phyloP scores from a whole-genome alignment of 2,329 filamentous ascomycete species.

The Aspergillus oerlinghausenensis region DNA sequence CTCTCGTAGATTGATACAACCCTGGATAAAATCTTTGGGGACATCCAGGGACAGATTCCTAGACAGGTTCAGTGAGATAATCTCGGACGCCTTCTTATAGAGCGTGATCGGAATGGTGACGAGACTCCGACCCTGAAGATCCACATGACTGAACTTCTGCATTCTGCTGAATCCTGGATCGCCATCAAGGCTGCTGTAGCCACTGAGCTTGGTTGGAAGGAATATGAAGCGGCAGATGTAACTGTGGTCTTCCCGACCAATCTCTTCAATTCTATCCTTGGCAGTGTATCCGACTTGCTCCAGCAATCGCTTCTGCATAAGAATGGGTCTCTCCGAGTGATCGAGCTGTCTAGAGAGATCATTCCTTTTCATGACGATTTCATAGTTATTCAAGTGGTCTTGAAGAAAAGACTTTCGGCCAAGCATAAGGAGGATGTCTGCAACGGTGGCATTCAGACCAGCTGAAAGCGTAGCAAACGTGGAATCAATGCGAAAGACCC shows the following conservation, averaged over 20 bases:
- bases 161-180: conserved; percentile 77
- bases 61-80: conserved; percentile 90
- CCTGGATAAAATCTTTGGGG: conserved; percentile 92
- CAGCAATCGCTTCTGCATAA: conserved; percentile 86
- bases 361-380: conserved; percentile 92
- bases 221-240: conserved; percentile 97
- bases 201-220: conserved; percentile 80
- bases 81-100: conserved; percentile 86
- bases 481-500: conserved; percentile 87
- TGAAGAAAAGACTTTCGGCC: conserved; percentile 92
- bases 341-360: conserved; percentile 79
- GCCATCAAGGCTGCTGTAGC: conserved; percentile 64
- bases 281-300: conserved; percentile 90
- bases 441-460: conserved; percentile 74
- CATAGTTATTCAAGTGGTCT: conserved; percentile 87
- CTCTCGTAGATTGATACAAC: conserved; percentile 83
- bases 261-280: conserved; percentile 81
- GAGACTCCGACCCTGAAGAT: conserved; percentile 82
- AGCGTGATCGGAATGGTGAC: conserved; percentile 92
- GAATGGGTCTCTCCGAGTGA: conserved; percentile 72
- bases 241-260: conserved; percentile 94
- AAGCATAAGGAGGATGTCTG: conserved; percentile 82
- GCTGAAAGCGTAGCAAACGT: conserved; percentile 92
- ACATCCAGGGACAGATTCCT: conserved; percentile 88
- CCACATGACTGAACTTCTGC: conserved; percentile 90